These are phyloP conservation scores for Cyamopsis tetragonoloba DNA, from an alignment of 306 rosid species.

Conservation along the genomic window DNA sequence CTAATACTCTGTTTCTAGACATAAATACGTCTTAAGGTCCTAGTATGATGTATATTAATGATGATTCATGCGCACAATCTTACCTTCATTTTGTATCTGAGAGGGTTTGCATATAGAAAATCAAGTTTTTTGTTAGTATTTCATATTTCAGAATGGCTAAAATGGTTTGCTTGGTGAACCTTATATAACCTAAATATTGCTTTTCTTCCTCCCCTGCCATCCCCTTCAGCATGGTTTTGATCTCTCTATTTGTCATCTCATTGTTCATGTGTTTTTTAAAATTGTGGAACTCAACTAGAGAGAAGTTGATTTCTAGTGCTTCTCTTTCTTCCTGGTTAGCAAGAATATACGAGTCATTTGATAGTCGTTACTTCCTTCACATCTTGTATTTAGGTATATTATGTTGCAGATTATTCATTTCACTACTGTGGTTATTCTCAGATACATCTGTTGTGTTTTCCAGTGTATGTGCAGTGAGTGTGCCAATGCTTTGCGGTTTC, in stretches of 20 bases:
- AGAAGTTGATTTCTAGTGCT: not conserved
- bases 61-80: conserved; percentile 15
- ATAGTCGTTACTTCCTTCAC: not conserved
- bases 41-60: not conserved
- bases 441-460: conserved; percentile 28
- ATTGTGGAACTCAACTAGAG: not conserved
- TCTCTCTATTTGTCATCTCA: not conserved
- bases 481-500: conserved; percentile 73
- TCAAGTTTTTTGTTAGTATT: not conserved
- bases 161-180: not conserved
- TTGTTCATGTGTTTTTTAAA: not conserved
- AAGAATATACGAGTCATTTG: not conserved
- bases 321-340: conserved; percentile 1
- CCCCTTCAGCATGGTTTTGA: not conserved
- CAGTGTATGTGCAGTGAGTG: conserved; percentile 98
- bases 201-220: not conserved
- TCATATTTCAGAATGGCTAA: not conserved
- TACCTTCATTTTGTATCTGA: not conserved
- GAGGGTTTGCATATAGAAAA: not conserved
- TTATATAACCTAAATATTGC: not conserved
- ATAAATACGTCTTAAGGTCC: conserved; percentile 6
- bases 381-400: not conserved
- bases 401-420: conserved; percentile 9
- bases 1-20: not conserved
- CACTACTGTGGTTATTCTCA: conserved; percentile 20